Base-by-base conservation (phyloP, 1,284 basidiomycete species). In the Takashimella tepidaria region DNA sequence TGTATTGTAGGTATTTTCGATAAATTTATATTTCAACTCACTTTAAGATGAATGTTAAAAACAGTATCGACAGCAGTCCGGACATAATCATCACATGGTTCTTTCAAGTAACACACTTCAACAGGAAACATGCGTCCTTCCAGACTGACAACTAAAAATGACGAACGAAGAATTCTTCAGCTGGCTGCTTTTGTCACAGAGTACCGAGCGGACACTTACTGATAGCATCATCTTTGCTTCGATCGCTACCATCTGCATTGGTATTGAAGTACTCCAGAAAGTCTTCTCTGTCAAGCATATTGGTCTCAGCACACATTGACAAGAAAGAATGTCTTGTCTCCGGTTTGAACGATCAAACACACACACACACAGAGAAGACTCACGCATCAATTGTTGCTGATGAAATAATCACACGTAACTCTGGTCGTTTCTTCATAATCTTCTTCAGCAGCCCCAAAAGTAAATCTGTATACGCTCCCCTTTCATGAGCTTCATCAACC, bases 401-500 rank as follows among this genome's bases (percentile, higher is more conserved):
- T 3, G 92, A 93, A 27, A 98, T 85, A 43, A 98, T 86, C 22
- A 98, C 79, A 21, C 96, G 82, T 44, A 98, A 81, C 5, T 88
- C 85, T 2, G 90, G 89, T 43, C 95, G 82, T 70, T 95, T 93
- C 51, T 85, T 82, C 43, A 89, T 85, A 53, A 98, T 93, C 92
- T 88, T 93, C 79, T 96, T 96, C 41, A 97, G 76, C 21, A 98
- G 79, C 0, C 96, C 95, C 3, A 99, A 80, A 4, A 99, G 78
- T 51, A 98, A 78, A 71, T 99, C 96, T 0, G 95, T 97, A 64
- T 96, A 90, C 20, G 97, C 80, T 55, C 90, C 92, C 22, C 95
- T 81, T 71, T 99, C 96, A 75, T 99, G 95, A 1, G 92, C 95
- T 78, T 98, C 96, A 66, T 99, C 96, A 49, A 93, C 85, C 90